Base-by-base conservation (phyloP, 768 basidiomycete species). In the Kwoniella botswanensis region DNA sequence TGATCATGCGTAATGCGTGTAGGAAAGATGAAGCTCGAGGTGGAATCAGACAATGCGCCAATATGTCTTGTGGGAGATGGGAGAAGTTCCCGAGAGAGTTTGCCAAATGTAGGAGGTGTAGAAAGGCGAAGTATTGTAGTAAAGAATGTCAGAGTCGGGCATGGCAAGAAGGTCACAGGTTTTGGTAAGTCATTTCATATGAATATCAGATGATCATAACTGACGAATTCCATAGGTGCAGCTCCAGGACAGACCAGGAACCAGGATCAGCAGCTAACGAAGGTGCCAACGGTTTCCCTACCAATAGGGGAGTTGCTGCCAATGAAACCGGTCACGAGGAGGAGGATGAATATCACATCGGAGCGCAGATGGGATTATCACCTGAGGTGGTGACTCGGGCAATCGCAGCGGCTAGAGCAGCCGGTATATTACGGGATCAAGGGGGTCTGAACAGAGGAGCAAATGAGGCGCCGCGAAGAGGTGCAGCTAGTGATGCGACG, bases 1-100 rank as follows among this genome's bases (percentile, higher is more conserved):
- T 98, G n/a, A 97, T 98, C 79, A 99, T 98, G 97, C 88, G 97
- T 63, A 99, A 99, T 82, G 97, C 97, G 13, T 99, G 97, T 85
- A 86, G 96, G 81, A 98, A 99, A 86, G 97, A 98, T 76, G 96
- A 98, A 73, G 89, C 87, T 60, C 86, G 90, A 44, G 94, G 94
- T 63, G 97, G 97, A 12, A 94, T 98, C 72, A 85, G 97, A 67
- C 97, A 98, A 83, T 99, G 97, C 86, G 97, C 97, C 0, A 97
- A 97, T 81, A 98, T 98, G 95, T 87, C 92, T 58, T 98, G 97
- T 77, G 97, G 96, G 0, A 88, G 89, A 74, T 98, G 95, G 97
- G 97, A 99, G 84, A 86, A 87, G 12, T 92, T 89, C 75, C 93
- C 96, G 1, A 88, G 96, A 29, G 93, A 98, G 83, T 99, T 99